These are phyloP conservation scores for Colletotrichum higginsianum DNA, from an alignment of 2,329 filamentous ascomycete genomes.

Conservation along the genomic window DNA sequence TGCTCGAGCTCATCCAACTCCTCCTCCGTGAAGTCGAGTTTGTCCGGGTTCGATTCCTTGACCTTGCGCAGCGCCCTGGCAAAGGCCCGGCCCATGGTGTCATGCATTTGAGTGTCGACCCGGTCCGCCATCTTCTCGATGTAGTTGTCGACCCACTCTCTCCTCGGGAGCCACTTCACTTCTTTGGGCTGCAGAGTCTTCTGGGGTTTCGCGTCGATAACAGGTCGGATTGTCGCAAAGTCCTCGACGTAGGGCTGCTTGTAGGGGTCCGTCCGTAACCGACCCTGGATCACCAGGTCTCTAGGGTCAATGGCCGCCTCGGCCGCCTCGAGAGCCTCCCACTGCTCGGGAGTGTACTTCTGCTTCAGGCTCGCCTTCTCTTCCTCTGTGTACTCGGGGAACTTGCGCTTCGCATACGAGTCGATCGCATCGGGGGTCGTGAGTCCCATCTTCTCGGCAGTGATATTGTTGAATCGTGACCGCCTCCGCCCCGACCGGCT, in stretches of 20 bases:
- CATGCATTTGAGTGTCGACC: conserved; percentile 59
- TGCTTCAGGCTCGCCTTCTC: conserved; percentile 74
- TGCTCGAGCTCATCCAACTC: conserved; percentile 59
- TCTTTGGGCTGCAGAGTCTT: conserved; percentile 66
- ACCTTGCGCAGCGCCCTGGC: conserved; percentile 59
- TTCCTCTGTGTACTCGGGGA: conserved; percentile 76
- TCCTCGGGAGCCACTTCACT: conserved; percentile 70
- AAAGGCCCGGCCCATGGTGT: conserved; percentile 60
- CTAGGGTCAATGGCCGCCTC: conserved; percentile 82
- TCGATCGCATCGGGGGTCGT: conserved; percentile 60
- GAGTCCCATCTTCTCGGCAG: conserved; percentile 67
- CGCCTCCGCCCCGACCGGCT: conserved; percentile 58
- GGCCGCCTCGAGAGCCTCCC: conserved; percentile 85
- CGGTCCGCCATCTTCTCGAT: conserved; percentile 61
- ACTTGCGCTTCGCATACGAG: conserved; percentile 62
- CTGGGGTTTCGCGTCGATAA: conserved; percentile 79
- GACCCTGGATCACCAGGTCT: conserved; percentile 82
- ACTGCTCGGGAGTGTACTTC: conserved; percentile 85
- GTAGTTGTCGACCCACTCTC: conserved; percentile 74
- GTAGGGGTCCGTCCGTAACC: conserved; percentile 80
- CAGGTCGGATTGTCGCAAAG: conserved; percentile 81
- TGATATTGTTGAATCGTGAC: conserved; percentile 68
- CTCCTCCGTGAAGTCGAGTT: conserved; percentile 71
- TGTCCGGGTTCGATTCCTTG: conserved; percentile 58
- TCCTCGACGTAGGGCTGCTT: conserved; percentile 85